phyloP scores from a whole-genome alignment of 108 stramenopile species.

The Thalassiosira profunda region DNA sequence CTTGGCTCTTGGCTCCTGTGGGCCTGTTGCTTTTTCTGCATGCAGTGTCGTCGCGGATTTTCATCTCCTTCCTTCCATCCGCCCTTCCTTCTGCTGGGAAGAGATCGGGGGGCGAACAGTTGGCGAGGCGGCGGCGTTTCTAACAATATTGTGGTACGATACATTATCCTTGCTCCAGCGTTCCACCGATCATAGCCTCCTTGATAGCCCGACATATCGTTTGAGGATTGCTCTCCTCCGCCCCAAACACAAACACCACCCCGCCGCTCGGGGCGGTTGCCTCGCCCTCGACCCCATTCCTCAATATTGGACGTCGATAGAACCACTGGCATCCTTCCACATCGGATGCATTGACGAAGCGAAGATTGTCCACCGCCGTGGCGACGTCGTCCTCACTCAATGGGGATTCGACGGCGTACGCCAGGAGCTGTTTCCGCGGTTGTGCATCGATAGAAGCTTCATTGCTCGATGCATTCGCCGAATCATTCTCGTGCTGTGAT shows the following conservation, averaged over 20 bases:
- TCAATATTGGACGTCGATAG: not conserved
- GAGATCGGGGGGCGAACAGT: too few species aligned
- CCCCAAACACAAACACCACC: constrained; percentile 14
- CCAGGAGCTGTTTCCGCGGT: not conserved
- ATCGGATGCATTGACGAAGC: constrained; percentile 19
- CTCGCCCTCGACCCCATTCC: not conserved
- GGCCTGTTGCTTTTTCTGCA: too few species aligned
- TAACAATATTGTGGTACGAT: not conserved
- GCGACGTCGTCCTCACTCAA: constrained; percentile 6
- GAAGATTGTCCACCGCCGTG: constrained; percentile 24
- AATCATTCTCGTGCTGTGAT: too few species aligned
- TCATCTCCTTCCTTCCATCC: too few species aligned
- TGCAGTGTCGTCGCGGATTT: too few species aligned
- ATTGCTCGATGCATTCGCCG: too few species aligned
- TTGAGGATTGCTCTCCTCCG: constrained; percentile 8
- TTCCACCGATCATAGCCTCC: constrained; percentile 1
- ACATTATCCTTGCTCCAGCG: not conserved
- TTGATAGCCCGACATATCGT: constrained; percentile 10
- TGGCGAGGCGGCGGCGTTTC: too few species aligned
- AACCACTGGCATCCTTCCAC: constrained; percentile 14
- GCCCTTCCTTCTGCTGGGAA: too few species aligned
- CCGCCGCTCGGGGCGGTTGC: not conserved
- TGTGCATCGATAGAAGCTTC: not conserved
- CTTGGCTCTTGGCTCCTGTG: too few species aligned
- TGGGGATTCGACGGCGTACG: constrained; percentile 11